A percentile compares a stretch with the other conserved stretches of the same genome.
phyloP scores from a whole-genome alignment of 148 eudicot genomes.

The Chenopodium album region DNA sequence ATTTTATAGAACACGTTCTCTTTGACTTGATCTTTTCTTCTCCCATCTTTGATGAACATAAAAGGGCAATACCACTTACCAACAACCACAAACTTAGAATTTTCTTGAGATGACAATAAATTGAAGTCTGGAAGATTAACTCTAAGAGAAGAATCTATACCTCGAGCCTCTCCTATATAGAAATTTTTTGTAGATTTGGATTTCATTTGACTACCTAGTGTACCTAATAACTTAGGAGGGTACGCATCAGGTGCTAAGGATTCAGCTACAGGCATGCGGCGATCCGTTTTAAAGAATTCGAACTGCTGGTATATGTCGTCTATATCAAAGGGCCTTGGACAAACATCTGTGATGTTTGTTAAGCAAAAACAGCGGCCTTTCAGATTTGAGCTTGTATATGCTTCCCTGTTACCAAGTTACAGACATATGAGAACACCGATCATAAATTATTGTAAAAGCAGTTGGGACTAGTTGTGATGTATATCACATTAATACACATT shows the following conservation, averaged over 20 bases:
- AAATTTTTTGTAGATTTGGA: conserved; percentile 33
- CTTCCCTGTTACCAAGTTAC: not conserved
- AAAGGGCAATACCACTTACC: conserved; percentile 89
- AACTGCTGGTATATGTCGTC: conserved; percentile 62
- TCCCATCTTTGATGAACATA: conserved; percentile 61
- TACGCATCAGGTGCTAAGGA: conserved; percentile 55
- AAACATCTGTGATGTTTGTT: conserved; percentile 22
- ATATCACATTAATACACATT: too few relatives aligned
- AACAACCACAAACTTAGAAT: conserved; percentile 39
- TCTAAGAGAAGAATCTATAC: conserved; percentile 51
- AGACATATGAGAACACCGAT: not conserved
- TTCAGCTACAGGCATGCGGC: conserved; percentile 34
- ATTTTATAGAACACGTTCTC: conserved; percentile 53
- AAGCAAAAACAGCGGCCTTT: conserved; percentile 12
- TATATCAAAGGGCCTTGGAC: conserved; percentile 59
- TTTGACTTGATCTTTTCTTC: conserved; percentile 43
- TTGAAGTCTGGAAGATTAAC: conserved; percentile 46
- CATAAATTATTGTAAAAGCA: too few relatives aligned
- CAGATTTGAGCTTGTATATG: conserved; percentile 26
- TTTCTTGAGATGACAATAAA: conserved; percentile 30
- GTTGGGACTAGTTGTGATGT: too few relatives aligned
- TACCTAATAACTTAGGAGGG: conserved; percentile 57
- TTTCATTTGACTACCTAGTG: conserved; percentile 39
- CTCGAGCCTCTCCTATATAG: conserved; percentile 50
- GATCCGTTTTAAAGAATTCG: conserved; percentile 30